Evolutionary conservation across 2,329 filamentous ascomycete species (phyloP), one percentile per base, ranked within the genome.

Genomic region (Orbilia brochopaga): DNA sequence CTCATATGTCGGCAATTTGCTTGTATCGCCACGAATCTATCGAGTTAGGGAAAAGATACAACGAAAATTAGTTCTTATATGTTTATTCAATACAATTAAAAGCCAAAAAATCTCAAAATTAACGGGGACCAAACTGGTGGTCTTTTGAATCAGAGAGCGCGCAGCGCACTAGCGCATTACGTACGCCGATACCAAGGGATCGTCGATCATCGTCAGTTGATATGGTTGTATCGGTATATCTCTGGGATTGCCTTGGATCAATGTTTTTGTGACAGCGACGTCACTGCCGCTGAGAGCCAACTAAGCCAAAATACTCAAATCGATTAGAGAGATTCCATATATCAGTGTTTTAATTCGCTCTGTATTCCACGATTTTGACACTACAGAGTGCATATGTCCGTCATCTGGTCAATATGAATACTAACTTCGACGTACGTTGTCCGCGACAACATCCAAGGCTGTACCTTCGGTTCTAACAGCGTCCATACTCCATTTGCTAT

Each of bases 351-450:
- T n/a, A n/a, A n/a, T n/a, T n/a, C n/a, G n/a, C n/a, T n/a, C n/a
- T n/a, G n/a, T n/a, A n/a, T n/a, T n/a, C n/a, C n/a, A n/a, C n/a
- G n/a, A n/a, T n/a, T n/a, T n/a, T n/a, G n/a, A n/a, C n/a, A 8
- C 27, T 32, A 3, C 27, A 4, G 27, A 8, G 8, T 32, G 8
- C 27, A 3, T 32, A 32, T 32, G 27, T 32, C 27, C 3, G 27
- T n/a, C n/a, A 32, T 4, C 27, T 3, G 27, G 27, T 32, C 3
- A 4, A 5, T 17, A 19, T 11, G 32, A 21, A 56, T 42, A 51
- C 30, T 8, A 35, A 69, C 64, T 35, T 69, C 42, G 6, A 69
- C 15, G n/a, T 61, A 69, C 24, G 50, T 58, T 23, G 56, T 44
- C 0, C 24, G 37, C 15, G 23, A 11, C 51, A 50, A 54, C 52